Conservation (phyloP, 2,329 filamentous ascomycete genomes). For the Aschersonia sp. region DNA sequence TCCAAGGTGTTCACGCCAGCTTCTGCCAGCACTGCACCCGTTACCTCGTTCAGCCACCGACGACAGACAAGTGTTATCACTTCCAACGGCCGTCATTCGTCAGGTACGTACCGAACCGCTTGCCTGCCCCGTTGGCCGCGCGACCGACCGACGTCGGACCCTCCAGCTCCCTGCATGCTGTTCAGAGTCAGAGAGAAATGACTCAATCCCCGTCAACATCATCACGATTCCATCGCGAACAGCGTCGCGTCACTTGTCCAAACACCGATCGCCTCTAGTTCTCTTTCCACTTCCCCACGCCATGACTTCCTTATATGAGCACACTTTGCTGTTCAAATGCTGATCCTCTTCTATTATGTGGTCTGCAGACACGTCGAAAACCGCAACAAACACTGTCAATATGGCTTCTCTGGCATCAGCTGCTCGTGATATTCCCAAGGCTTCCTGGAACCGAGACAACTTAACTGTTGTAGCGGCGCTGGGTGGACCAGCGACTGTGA, state of each 20-base stretch:
- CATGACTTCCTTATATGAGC: not conserved
- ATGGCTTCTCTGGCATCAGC: constrained; percentile 54
- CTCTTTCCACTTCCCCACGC: not conserved
- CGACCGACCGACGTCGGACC: constrained; percentile 1
- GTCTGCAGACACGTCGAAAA: constrained; percentile 24
- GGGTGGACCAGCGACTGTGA: constrained; percentile 45
- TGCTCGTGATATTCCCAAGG: constrained; percentile 53
- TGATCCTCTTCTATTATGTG: not conserved
- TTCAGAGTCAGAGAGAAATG: constrained; percentile 1
- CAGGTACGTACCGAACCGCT: constrained; percentile 11
- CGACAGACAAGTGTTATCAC: constrained; percentile 10
- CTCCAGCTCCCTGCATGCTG: not conserved
- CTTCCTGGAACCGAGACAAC: constrained; percentile 50
- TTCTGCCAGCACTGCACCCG: constrained; percentile 16
- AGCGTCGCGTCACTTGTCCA: not conserved
- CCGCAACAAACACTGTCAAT: constrained; percentile 20
- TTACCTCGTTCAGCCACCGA: constrained; percentile 12
- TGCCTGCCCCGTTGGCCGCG: not conserved
- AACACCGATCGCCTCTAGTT: not conserved
- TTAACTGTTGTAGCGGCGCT: constrained; percentile 58
- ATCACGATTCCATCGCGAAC: not conserved
- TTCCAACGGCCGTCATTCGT: constrained; percentile 13
- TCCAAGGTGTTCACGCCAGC: constrained; percentile 43
- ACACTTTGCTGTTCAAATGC: not conserved
- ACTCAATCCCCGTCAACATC: constrained; percentile 6